Conservation (phyloP, 1,284 basidiomycete genomes). For the Marasmius oreades region DNA sequence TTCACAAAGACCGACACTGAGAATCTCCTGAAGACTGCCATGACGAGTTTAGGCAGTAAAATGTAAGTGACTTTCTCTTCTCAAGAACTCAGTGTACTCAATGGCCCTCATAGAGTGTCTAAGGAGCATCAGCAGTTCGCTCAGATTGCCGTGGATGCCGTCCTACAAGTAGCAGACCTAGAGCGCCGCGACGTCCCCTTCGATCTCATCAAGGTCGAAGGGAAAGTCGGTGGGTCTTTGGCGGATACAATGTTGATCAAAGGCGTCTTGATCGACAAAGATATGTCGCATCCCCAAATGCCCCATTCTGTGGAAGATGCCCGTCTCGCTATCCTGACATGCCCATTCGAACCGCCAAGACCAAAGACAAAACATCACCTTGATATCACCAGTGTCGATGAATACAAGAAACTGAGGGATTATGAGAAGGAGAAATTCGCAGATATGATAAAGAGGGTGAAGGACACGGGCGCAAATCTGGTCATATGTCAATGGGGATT, state of each 20-base stretch:
- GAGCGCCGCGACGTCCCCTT: slow-evolving; percentile 95
- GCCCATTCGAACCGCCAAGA: slow-evolving; percentile 97
- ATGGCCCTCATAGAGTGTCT: slow-evolving; percentile 68
- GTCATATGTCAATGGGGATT: slow-evolving; percentile 99
- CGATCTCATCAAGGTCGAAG: slow-evolving; percentile 98
- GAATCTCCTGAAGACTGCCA: slow-evolving; percentile 91
- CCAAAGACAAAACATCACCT: slow-evolving; percentile 99
- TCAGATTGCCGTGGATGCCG: slow-evolving; percentile 96
- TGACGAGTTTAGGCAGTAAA: slow-evolving; percentile 96
- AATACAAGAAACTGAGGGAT: slow-evolving; percentile 91
- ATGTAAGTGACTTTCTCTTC: slow-evolving; percentile 55
- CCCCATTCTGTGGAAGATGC: slow-evolving; percentile 86
- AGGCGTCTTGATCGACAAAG: slow-evolving; percentile 98
- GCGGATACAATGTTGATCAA: slow-evolving; percentile 92
- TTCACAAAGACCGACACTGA: slow-evolving; percentile 82
- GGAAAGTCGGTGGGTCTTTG: slow-evolving; percentile 96
- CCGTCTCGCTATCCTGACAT: slow-evolving; percentile 94
- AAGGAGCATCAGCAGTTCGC: slow-evolving; percentile 96
- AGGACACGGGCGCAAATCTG: slow-evolving; percentile 97
- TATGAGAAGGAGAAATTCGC: slow-evolving; percentile 97
- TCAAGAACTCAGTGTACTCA: slow-evolving; percentile 11
- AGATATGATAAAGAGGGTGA: slow-evolving; percentile 96
- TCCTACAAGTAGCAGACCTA: slow-evolving; percentile 93
- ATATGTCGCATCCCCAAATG: slow-evolving; percentile 99
- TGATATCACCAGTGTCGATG: slow-evolving; percentile 97